A percentile compares a stretch with the other conserved stretches of the same genome.
phyloP scores from a whole-genome alignment of 1,284 basidiomycete species.

The Heterobasidion occidentale region DNA sequence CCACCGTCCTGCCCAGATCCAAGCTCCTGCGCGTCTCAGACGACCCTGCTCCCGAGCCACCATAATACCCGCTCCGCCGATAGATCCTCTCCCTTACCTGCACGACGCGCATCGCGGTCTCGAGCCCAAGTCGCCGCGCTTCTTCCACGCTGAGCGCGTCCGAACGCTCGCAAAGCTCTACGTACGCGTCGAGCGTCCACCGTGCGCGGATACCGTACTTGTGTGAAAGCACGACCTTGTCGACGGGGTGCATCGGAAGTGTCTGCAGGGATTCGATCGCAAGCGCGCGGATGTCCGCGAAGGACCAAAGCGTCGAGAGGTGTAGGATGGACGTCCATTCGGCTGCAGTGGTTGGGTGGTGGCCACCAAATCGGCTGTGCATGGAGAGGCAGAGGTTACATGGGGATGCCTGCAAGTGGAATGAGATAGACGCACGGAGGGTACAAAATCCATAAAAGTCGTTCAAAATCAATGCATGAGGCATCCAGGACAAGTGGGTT shows the following conservation, averaged over 20 bases:
- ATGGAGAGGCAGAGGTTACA: not conserved
- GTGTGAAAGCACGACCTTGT: conserved; percentile 20
- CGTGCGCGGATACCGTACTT: conserved; percentile 16
- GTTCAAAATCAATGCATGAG: too few relatives aligned
- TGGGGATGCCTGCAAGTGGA: not conserved
- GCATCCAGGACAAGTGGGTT: too few relatives aligned
- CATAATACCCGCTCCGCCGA: not conserved
- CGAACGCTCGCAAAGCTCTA: conserved; percentile 17
- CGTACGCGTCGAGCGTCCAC: conserved; percentile 19
- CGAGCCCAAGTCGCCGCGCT: conserved; percentile 19
- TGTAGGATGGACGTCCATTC: conserved; percentile 29
- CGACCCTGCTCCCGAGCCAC: not conserved
- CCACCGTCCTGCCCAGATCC: conserved; percentile 6
- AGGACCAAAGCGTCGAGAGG: conserved; percentile 24
- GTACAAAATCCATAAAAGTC: too few relatives aligned
- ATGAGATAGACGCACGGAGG: not conserved
- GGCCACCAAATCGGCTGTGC: conserved; percentile 13
- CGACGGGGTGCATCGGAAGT: conserved; percentile 17
- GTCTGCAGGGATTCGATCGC: conserved; percentile 19
- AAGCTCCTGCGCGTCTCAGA: not conserved
- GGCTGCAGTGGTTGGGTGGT: conserved; percentile 17
- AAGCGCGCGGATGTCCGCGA: conserved; percentile 20
- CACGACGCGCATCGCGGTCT: conserved; percentile 16
- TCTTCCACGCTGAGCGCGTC: conserved; percentile 19
- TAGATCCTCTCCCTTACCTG: conserved; percentile 5